Base-by-base conservation (phyloP, 192 early-diverging fungal genomes). In the Coemansia sp. region DNA sequence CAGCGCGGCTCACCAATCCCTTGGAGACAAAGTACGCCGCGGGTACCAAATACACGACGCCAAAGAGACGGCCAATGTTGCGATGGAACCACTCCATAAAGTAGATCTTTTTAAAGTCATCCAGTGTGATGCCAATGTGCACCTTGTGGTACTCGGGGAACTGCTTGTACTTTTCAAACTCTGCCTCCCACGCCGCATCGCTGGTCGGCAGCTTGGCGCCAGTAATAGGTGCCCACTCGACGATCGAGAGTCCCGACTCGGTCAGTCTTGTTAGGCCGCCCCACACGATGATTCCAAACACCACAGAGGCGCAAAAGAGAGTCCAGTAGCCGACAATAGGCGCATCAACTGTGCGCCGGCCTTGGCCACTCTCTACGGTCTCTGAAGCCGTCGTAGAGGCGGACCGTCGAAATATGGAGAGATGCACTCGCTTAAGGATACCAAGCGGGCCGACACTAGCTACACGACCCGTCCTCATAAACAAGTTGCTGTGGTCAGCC, bases 11-110 rank as follows among this genome's bases (percentile, higher is more conserved):
- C 87, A 97, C 91, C 74, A 89, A 87, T 4, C 96, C 94, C 44
- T 88, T 86, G 38, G 85, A 75, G 19, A 88, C 89, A 89, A 99
- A 98, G 78, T 90, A 96, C 6, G 90, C 84, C 8, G 91, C 92
- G 19, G 97, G 97, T 6, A 98, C 61, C 69, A 96, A 82, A 64
- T 96, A 95, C 0, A 90, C 85, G 6, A 93, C 78, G 13, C 96
- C 96, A 75, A 99, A 97, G 55, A 91, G 87, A 3, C 96, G 86
- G n/a, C 96, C 97, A 47, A 91, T 84, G 85, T 96, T 97, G 72
- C 97, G 89, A 73, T 99, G 96, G 59, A 91, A 91, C 96, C 97
- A 98, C 84, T 99, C 96, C 89, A 94, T 94, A 81, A 94, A 98
- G 78, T 96, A 99, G 66, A 98, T 99, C 62, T 83, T 89, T 83